Conservation (phyloP, 1,284 basidiomycete species). For the Ceratobasidium sp. region DNA sequence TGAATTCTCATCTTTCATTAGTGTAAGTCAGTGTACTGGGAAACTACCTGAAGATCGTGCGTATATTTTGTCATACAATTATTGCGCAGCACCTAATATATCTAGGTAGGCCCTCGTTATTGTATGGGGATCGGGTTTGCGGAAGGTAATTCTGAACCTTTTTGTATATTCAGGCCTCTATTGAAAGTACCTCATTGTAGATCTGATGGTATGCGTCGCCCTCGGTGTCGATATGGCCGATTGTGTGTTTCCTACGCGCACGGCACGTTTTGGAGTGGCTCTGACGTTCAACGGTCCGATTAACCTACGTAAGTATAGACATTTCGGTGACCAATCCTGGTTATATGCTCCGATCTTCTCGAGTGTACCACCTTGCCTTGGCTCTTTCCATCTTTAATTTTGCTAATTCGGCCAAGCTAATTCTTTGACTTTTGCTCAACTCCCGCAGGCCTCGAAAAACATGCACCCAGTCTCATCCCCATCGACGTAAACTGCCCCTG, state of each 20-base stretch:
- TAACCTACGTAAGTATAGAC: conserved; percentile 75
- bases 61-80: conserved; percentile 51
- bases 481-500: conserved; percentile 82
- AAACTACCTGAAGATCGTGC: conserved; percentile 76
- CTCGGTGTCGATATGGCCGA: conserved; percentile 92
- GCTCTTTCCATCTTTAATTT: background rate
- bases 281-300: conserved; percentile 80
- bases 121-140: conserved; percentile 90
- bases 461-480: conserved; percentile 71
- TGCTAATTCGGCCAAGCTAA: conserved; percentile 45
- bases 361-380: too few species aligned
- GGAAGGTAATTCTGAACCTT: conserved; percentile 67
- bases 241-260: conserved; percentile 88
- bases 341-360: too few species aligned
- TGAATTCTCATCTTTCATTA: conserved; percentile 51
- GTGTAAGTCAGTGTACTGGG: conserved; percentile 81
- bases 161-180: background rate
- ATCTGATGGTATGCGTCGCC: conserved; percentile 85
- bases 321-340: too few species aligned
- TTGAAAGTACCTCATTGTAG: conserved; percentile 56
- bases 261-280: conserved; percentile 87
- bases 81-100: conserved; percentile 15
- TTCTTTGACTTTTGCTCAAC: background rate
- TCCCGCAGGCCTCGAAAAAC: conserved; percentile 68
- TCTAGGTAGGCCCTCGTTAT: conserved; percentile 74